Evolutionary conservation across 805 yeast species (phyloP), one percentile per base, ranked within the genome.

Genomic region (Sugiyamaella floridensis): DNA sequence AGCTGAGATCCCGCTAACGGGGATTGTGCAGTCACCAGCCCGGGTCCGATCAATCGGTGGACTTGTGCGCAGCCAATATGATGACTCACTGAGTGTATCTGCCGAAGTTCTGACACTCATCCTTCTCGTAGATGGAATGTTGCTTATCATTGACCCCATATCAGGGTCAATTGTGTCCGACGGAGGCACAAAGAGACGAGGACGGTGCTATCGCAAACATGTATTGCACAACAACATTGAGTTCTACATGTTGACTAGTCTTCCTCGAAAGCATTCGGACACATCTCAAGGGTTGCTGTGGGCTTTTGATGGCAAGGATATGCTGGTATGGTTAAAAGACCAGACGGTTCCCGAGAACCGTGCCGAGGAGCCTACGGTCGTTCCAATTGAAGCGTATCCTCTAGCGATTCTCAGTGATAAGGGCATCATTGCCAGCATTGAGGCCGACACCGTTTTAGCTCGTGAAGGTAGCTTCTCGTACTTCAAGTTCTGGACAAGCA

Each of bases 341-440:
- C 48, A 46, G 8, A 26, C 22, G 11, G 53, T 49, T 12, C 32
- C 47, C 3, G 18, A 54, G 7, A 40, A 47, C n/a, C 45, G 48
- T 18, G 28, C 50, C 20, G 32, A 16, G 15, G 29, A 42, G 28
- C 65, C 61, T 1, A 57, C 62, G 37, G 44, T 54, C 8, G 60
- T 68, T 2, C 71, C 53, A 52, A 61, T 73, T n/a, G 76, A 74
- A 29, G 68, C 76, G n/a, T 79, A 78, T 59, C 83, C 83, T 0
- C 63, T 79, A 19, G 73, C 78, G 4, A 66, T 76, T 34, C 66
- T 77, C 37, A 56, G 68, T n/a, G 71, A 69, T 37, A 76, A 78
- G 52, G 81, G 80, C 34, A 65, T 77, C 48, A 64, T 78, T 7
- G 68, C 76, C 49, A 79, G 82, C 4, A 62, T 77, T n/a, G 82